Conservation (phyloP, 2,329 filamentous ascomycete species). For the Phaeosphaeria sp. region DNA sequence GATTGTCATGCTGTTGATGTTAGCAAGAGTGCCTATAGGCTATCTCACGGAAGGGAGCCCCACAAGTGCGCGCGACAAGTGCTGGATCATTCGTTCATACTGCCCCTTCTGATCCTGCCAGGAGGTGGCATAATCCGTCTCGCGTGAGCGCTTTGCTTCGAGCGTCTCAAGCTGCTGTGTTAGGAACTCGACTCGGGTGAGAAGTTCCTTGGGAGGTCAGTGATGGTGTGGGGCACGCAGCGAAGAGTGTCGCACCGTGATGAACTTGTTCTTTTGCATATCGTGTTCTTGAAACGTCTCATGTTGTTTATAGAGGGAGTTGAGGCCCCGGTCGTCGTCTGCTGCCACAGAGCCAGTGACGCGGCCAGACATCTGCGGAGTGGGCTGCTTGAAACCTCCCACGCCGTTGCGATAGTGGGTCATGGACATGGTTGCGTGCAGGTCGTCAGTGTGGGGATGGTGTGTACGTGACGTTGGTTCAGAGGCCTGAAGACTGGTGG, state of each 20-base stretch:
- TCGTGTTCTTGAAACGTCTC: slow-evolving; percentile 40
- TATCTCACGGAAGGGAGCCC: neutral
- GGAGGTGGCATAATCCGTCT: slow-evolving; percentile 25
- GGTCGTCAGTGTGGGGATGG: neutral
- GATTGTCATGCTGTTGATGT: slow-evolving; percentile 45
- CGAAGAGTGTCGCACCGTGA: slow-evolving; percentile 34
- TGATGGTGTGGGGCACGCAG: neutral
- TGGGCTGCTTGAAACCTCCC: slow-evolving; percentile 3
- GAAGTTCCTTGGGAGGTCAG: slow-evolving; percentile 44
- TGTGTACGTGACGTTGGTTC: neutral
- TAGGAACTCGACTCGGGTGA: slow-evolving; percentile 50
- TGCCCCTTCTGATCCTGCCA: slow-evolving; percentile 31
- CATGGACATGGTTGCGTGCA: neutral
- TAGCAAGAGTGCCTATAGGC: neutral
- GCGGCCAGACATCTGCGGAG: slow-evolving; percentile 2
- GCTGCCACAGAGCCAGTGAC: neutral
- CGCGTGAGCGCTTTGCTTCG: slow-evolving; percentile 29
- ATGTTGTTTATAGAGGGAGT: slow-evolving; percentile 37
- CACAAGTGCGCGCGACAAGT: slow-evolving; percentile 37
- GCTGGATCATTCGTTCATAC: slow-evolving; percentile 22
- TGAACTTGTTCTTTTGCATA: slow-evolving; percentile 39
- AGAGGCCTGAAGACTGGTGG: neutral
- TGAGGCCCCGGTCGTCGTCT: slow-evolving; percentile 11
- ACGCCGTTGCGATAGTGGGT: slow-evolving; percentile 15
- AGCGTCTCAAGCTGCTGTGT: slow-evolving; percentile 39